A percentile compares a stretch with the other conserved stretches of the same genome.
Evolutionary conservation across 176 grass and related monocot genomes (phyloP).

Genomic region (Pontederia crassipes): DNA sequence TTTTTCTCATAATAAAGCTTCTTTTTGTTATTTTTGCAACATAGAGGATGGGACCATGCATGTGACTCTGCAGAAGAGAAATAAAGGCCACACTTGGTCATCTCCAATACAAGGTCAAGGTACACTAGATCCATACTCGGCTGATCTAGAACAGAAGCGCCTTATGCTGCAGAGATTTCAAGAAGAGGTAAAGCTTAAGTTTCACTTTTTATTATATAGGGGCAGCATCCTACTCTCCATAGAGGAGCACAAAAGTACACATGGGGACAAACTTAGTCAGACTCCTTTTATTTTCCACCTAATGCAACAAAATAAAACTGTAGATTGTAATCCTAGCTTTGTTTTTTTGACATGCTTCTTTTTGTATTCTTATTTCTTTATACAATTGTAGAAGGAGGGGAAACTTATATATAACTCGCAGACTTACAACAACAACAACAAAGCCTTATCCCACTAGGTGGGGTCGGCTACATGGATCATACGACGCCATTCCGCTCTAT

Average conservation of each 20-base stretch:
- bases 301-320: too few relatives aligned
- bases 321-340: too few relatives aligned
- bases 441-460: too few relatives aligned
- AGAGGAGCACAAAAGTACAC: not conserved
- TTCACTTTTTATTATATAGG: not conserved
- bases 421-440: too few relatives aligned
- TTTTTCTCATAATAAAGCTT: not conserved
- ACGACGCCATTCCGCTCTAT: too few relatives aligned
- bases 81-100: constrained; percentile 80
- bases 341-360: too few relatives aligned
- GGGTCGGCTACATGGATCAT: too few relatives aligned
- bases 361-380: too few relatives aligned
- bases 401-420: too few relatives aligned
- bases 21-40: not conserved
- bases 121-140: constrained; percentile 55
- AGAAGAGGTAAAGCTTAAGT: constrained; percentile 69
- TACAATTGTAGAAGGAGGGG: too few relatives aligned
- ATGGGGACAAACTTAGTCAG: too few relatives aligned
- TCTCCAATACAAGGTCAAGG: constrained; percentile 94
- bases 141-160: constrained; percentile 87
- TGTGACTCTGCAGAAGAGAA: constrained; percentile 92
- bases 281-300: too few relatives aligned
- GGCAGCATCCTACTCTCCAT: not conserved
- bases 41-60: constrained; percentile 87
- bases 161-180: constrained; percentile 99